Evolutionary conservation across 2,329 filamentous ascomycete genomes (phyloP).

Genomic region (Paracoccidioides brasiliensis): DNA sequence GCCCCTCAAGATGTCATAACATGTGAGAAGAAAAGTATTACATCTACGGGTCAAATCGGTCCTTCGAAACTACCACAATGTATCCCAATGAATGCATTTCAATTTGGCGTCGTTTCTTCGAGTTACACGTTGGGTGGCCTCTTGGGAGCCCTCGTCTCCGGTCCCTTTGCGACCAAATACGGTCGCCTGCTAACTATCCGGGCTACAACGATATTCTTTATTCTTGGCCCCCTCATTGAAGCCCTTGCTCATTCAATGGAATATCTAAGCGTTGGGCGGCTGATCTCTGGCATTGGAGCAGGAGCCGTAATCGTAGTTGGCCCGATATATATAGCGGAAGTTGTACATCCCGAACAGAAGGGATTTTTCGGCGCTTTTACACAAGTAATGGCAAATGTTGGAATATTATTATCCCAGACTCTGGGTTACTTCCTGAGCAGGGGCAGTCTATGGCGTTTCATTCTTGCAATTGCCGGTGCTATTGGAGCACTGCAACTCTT

Average conservation of each 20-base stretch:
- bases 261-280: constrained; percentile 57
- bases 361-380: constrained; percentile 74
- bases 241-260: constrained; percentile 55
- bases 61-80: constrained; percentile 47
- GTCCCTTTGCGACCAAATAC: constrained; percentile 61
- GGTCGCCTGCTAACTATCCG: constrained; percentile 68
- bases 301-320: constrained; percentile 86
- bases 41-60: constrained; percentile 15
- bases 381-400: constrained; percentile 85
- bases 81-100: constrained; percentile 70
- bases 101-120: constrained; percentile 78
- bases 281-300: constrained; percentile 71
- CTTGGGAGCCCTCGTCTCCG: constrained; percentile 65
- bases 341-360: constrained; percentile 59
- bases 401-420: constrained; percentile 71
- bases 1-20: constrained; percentile 88
- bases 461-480: constrained; percentile 58
- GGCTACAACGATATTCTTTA: constrained; percentile 61
- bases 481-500: constrained; percentile 55
- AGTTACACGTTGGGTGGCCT: constrained; percentile 86
- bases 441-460: constrained; percentile 67
- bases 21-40: constrained; percentile 53
- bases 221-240: constrained; percentile 62
- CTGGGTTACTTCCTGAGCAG: constrained; percentile 80
- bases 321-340: constrained; percentile 86